A percentile compares a stretch with the other conserved stretches of the same genome.
phyloP scores from a whole-genome alignment of 768 basidiomycete species.

The Trametes punicea region DNA sequence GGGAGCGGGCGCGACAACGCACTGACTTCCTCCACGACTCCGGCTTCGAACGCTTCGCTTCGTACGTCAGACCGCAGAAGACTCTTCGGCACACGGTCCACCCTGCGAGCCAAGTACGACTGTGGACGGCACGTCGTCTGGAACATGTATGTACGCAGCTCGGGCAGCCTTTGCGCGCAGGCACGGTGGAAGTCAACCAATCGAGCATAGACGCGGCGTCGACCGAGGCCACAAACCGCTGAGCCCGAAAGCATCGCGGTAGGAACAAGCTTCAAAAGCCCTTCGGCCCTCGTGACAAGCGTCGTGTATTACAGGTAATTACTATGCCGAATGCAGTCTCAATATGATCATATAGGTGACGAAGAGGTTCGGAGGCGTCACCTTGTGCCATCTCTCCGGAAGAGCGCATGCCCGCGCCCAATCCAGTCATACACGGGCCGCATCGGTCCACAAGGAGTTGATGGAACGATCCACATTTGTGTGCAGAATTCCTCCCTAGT shows the following conservation, averaged over 20 bases:
- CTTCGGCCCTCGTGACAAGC: not conserved
- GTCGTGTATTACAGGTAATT: not conserved
- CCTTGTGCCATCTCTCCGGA: not conserved
- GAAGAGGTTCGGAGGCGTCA: constrained; percentile 2
- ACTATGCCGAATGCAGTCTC: not conserved
- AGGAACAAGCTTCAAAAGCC: not conserved
- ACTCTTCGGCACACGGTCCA: too few relatives aligned
- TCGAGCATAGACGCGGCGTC: not conserved
- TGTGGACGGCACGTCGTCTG: too few relatives aligned
- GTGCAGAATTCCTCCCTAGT: not conserved
- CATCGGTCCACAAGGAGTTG: not conserved
- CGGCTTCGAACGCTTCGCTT: not conserved
- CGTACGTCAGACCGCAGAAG: not conserved
- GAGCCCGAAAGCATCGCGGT: not conserved
- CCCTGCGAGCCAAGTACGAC: too few relatives aligned
- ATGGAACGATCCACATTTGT: not conserved
- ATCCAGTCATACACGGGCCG: not conserved
- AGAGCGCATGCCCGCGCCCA: constrained; percentile 6
- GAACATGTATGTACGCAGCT: not conserved
- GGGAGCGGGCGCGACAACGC: not conserved
- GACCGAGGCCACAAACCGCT: not conserved
- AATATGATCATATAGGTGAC: constrained; percentile 14
- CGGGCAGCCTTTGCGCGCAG: not conserved
- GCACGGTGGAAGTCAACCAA: not conserved
- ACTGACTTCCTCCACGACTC: not conserved